A percentile compares a stretch with the other conserved stretches of the same genome.
Conservation (phyloP, 257 asterid genomes). For the Nicotiana noctiflora region DNA sequence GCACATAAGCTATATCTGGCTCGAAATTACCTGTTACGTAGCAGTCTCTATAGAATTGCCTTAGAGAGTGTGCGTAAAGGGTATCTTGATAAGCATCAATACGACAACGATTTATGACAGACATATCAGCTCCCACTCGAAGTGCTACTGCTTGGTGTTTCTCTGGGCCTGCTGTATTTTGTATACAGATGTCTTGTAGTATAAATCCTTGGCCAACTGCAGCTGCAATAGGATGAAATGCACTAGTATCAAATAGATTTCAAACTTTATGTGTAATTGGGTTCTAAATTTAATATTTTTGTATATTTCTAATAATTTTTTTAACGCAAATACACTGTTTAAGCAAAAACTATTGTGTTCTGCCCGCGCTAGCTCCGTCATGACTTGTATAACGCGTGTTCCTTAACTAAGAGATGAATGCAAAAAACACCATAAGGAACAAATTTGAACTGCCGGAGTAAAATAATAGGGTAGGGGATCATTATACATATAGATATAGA, state of each 20-base stretch:
- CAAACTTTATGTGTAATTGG: too few relatives aligned
- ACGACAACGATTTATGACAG: conserved; percentile 46
- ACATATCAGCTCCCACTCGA: conserved; percentile 44
- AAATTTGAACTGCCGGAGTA: neutral
- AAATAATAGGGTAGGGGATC: neutral
- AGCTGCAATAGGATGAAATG: conserved; percentile 25
- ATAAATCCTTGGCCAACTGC: conserved; percentile 45
- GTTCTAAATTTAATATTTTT: too few relatives aligned
- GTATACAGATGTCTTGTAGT: conserved; percentile 43
- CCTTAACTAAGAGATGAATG: neutral
- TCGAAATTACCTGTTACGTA: conserved; percentile 20
- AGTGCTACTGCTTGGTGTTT: conserved; percentile 69
- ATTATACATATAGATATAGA: neutral
- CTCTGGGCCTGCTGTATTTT: conserved; percentile 56
- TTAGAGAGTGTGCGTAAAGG: conserved; percentile 35
- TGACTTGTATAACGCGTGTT: neutral
- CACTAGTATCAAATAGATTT: neutral
- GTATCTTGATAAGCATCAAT: conserved; percentile 56
- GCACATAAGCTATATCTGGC: too few relatives aligned
- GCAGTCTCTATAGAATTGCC: conserved; percentile 54
- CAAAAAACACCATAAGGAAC: neutral
- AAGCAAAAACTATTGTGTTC: too few relatives aligned
- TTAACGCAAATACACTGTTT: too few relatives aligned
- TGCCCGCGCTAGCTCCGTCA: too few relatives aligned
- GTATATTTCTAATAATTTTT: too few relatives aligned